Base-by-base conservation (phyloP, 2,329 filamentous ascomycete genomes). In the Pseudogymnoascus sp. region DNA sequence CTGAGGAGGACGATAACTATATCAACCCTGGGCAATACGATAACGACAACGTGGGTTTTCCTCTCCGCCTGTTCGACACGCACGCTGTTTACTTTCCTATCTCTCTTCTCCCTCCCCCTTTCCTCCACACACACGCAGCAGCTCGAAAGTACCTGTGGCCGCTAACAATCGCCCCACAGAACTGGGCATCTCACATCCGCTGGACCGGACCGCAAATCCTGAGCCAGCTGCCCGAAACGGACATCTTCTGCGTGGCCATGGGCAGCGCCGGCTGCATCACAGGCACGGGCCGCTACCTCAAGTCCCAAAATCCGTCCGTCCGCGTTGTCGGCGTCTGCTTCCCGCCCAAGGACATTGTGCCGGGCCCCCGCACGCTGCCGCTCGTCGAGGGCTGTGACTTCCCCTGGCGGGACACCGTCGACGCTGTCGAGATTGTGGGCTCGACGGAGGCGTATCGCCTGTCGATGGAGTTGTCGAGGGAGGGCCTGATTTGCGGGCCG, bases 121-220 rank as follows among this genome's bases (percentile, higher is more conserved):
- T 28, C 25, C 25, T 28, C 25, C 25, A 28, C 25, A 28, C 25
- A 28, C 25, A 28, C 25, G 25, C 25, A 28, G 25, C 25, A 28
- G 25, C 25, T 28, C 25, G 25, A 28, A 28, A 28, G 25, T 28
- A 28, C 25, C 25, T 28, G 25, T 28, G 25, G 25, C 25, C 25
- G 25, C 25, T 28, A 28, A 28, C 71, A 28, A 28, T 28, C 25
- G 25, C 25, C 25, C 25, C 25, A 68, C 62, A 81, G 79, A 82
- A 83, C 64, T 83, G 80, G 79, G 76, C 78, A 68, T 74, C 83
- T 1, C 84, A 86, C 66, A 71, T 82, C 10, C 78, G 78, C 21
- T 86, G 83, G 83, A 86, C 84, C 0, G 84, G 83, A 0, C 81
- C 83, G 0, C 84, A 86, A 66, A 83, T 86, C 14, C 74, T 79